Percentiles rank a stretch among this genome's conserved stretches.
phyloP scores from a whole-genome alignment of 2,329 filamentous ascomycete genomes.

The Cladorrhinum sp. region DNA sequence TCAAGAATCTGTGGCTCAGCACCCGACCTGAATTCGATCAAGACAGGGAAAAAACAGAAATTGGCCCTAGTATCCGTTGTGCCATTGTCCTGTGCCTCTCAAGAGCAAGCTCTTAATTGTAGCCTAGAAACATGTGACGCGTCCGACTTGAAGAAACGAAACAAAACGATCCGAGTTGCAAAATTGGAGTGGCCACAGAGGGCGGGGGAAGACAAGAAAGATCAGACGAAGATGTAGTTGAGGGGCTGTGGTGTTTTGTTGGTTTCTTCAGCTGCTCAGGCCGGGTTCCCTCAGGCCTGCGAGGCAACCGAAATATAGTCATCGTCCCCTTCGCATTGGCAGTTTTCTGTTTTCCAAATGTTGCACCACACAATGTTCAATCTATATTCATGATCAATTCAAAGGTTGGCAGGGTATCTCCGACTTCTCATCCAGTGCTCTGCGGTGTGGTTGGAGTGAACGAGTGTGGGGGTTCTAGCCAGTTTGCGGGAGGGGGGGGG shows the following conservation, averaged over 20 bases:
- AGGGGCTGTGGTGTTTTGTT: constrained; percentile 9
- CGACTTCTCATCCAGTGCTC: too few relatives aligned
- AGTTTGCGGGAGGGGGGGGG: too few relatives aligned
- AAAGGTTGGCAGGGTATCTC: too few relatives aligned
- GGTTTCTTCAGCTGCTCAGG: constrained; percentile 4
- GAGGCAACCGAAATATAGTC: background rate
- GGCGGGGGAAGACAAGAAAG: background rate
- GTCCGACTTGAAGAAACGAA: background rate
- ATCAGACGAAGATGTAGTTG: background rate
- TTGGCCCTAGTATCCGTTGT: background rate
- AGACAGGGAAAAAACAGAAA: background rate
- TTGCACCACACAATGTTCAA: too few relatives aligned
- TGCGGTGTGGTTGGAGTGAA: too few relatives aligned
- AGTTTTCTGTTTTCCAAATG: too few relatives aligned
- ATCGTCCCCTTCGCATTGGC: too few relatives aligned
- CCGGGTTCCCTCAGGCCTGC: constrained; percentile 17
- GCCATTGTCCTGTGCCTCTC: background rate
- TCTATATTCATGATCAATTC: too few relatives aligned
- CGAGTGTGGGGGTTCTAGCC: too few relatives aligned
- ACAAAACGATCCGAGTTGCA: background rate
- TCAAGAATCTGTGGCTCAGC: constrained; percentile 1
- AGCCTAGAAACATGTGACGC: background rate
- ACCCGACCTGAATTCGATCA: background rate
- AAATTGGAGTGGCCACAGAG: background rate
- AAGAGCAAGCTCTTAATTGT: background rate